phyloP scores from a whole-genome alignment of 1,139 yeast genomes.

The Eremothecium cymbalariae region DNA sequence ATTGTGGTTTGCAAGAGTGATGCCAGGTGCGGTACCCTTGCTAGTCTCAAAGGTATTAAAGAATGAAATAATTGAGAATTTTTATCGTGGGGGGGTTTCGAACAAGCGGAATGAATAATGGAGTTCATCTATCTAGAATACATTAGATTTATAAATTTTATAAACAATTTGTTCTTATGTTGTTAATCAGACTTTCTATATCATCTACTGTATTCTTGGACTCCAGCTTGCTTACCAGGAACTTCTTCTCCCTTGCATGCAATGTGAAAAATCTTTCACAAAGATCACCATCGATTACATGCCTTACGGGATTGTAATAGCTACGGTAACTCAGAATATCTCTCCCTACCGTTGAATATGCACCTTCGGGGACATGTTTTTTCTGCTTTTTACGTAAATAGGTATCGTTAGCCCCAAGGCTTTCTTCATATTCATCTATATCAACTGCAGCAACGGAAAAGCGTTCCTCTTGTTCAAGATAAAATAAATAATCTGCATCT shows the following conservation, averaged over 20 bases:
- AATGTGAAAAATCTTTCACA: slow-evolving; percentile 40
- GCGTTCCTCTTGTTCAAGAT: slow-evolving; percentile 12
- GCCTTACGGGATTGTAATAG: slow-evolving; percentile 67
- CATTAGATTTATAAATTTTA: slow-evolving; percentile 8
- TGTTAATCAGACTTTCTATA: slow-evolving; percentile 17
- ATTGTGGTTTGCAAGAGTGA: slow-evolving; percentile 22
- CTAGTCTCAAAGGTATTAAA: slow-evolving; percentile 11
- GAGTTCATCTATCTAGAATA: neutral
- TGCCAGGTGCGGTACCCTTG: slow-evolving; percentile 14
- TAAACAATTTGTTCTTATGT: slow-evolving; percentile 24
- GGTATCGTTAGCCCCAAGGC: slow-evolving; percentile 2
- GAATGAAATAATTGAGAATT: slow-evolving; percentile 14
- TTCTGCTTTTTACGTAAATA: slow-evolving; percentile 13
- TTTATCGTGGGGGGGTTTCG: slow-evolving; percentile 20
- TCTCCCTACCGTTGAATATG: slow-evolving; percentile 48
- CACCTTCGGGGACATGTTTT: slow-evolving; percentile 24
- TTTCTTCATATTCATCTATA: slow-evolving; percentile 7
- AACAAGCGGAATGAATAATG: slow-evolving; percentile 4
- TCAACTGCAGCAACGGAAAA: slow-evolving; percentile 8
- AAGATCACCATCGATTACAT: slow-evolving; percentile 81
- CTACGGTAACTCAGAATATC: slow-evolving; percentile 65
- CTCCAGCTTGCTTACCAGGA: slow-evolving; percentile 15
- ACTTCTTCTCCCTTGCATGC: slow-evolving; percentile 17
- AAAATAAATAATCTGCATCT: slow-evolving; percentile 25
- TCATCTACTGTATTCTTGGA: slow-evolving; percentile 11